Conservation (phyloP, 257 asterid species). For the Ophiorrhiza pumila region DNA sequence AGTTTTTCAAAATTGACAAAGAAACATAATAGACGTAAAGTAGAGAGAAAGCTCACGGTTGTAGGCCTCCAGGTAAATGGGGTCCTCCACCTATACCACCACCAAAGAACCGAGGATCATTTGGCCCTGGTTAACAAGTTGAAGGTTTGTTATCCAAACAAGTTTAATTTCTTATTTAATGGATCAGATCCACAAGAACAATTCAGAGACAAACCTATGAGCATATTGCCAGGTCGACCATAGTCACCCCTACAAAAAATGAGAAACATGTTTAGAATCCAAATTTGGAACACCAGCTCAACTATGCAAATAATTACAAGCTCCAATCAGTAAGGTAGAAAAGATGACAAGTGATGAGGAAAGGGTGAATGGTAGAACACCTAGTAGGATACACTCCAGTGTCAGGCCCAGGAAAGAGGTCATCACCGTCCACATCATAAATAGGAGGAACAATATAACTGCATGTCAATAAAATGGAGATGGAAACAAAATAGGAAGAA, state of each 20-base stretch:
- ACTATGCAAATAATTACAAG: background rate
- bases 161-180: background rate
- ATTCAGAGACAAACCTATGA: conserved; percentile 49
- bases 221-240: conserved; percentile 59
- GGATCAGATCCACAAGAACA: conserved; percentile 10
- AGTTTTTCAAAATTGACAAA: too few species aligned
- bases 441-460: conserved; percentile 57
- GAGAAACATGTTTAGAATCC: background rate
- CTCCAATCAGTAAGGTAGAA: conserved; percentile 7
- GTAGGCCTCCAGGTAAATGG: conserved; percentile 54
- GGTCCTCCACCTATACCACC: conserved; percentile 40
- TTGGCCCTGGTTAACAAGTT: conserved; percentile 53
- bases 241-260: conserved; percentile 51
- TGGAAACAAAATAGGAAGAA: background rate
- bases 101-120: conserved; percentile 70
- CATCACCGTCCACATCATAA: conserved; percentile 46
- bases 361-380: conserved; percentile 23
- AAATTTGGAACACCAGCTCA: background rate
- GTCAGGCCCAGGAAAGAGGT: conserved; percentile 61
- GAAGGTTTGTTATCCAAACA: background rate
- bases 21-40: background rate
- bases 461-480: conserved; percentile 13
- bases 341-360: background rate
- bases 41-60: conserved; percentile 31
- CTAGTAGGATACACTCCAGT: conserved; percentile 80